Conservation (phyloP, 1,139 yeast genomes). For the Sugiyamaella pinicola region DNA sequence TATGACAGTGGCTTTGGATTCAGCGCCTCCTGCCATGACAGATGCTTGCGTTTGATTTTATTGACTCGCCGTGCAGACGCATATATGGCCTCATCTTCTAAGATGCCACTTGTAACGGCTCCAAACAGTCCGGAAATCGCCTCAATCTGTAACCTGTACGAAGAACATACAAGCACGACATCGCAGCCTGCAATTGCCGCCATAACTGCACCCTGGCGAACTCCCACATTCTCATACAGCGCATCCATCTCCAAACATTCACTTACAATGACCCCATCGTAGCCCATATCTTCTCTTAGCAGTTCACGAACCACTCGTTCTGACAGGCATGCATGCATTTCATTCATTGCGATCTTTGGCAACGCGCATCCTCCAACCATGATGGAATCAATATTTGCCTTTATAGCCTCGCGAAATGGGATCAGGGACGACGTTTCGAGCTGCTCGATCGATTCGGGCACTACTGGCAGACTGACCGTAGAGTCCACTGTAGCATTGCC, state of each 20-base stretch:
- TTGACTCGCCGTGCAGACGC: constrained; percentile 52
- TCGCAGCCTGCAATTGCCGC: constrained; percentile 70
- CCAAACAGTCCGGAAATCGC: constrained; percentile 58
- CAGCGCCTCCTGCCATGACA: constrained; percentile 54
- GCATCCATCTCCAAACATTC: constrained; percentile 72
- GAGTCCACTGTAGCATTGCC: constrained; percentile 65
- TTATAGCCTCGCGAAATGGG: constrained; percentile 57
- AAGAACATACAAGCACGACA: constrained; percentile 64
- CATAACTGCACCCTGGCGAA: constrained; percentile 66
- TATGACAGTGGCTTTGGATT: constrained; percentile 38
- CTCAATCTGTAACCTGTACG: constrained; percentile 57
- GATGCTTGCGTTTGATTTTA: constrained; percentile 48
- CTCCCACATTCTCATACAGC: constrained; percentile 61
- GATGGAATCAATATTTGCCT: constrained; percentile 52
- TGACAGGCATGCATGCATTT: constrained; percentile 63
- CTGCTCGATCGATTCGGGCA: constrained; percentile 59
- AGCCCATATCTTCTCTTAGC: constrained; percentile 55
- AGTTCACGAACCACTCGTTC: constrained; percentile 59
- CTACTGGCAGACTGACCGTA: constrained; percentile 59
- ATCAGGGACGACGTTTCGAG: constrained; percentile 54
- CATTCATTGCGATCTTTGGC: constrained; percentile 64
- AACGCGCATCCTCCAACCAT: constrained; percentile 70
- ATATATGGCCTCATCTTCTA: constrained; percentile 52
- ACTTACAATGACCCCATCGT: constrained; percentile 62
- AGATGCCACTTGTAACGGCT: constrained; percentile 56